Evolutionary conservation across 139 green algal species (phyloP).

Genomic region (Micractinium conductrix): DNA sequence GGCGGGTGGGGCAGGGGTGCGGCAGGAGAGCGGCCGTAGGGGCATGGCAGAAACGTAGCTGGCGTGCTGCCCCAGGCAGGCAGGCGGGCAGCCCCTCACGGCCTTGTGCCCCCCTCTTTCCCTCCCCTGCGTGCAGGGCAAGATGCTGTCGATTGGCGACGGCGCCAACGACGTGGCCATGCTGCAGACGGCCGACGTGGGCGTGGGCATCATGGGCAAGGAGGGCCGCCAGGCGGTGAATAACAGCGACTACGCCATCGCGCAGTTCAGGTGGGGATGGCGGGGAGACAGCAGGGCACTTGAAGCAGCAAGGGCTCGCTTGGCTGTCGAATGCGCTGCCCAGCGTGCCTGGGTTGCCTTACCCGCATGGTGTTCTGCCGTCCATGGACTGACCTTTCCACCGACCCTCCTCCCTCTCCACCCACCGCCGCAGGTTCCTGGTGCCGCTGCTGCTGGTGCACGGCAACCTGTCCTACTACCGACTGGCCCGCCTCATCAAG

Average conservation of each 20-base stretch:
- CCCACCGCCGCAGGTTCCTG: conserved; percentile 81
- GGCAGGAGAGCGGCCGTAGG: background rate
- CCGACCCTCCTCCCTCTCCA: too few relatives aligned
- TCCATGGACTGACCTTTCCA: too few relatives aligned
- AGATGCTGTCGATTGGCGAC: conserved; percentile 97
- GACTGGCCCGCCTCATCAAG: conserved; percentile 86
- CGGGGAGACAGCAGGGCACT: too few relatives aligned
- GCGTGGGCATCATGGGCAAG: conserved; percentile 93
- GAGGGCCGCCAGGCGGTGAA: conserved; percentile 95
- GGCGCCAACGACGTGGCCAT: conserved; percentile 99
- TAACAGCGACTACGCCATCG: conserved; percentile 92
- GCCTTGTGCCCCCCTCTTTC: background rate
- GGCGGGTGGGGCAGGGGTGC: background rate
- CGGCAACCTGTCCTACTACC: conserved; percentile 87
- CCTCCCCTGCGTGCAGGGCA: conserved; percentile 26
- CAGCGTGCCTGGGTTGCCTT: too few relatives aligned
- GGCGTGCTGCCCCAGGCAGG: too few relatives aligned
- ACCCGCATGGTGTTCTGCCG: background rate
- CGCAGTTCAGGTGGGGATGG: conserved; percentile 81
- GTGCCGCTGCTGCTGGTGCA: conserved; percentile 94
- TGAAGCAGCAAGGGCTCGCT: too few relatives aligned
- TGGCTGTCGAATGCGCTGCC: too few relatives aligned
- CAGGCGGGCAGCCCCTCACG: too few relatives aligned
- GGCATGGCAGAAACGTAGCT: too few relatives aligned
- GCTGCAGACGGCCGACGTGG: conserved; percentile 93